Base-by-base conservation (phyloP, 306 rosid species). In the Prunus armeniaca region DNA sequence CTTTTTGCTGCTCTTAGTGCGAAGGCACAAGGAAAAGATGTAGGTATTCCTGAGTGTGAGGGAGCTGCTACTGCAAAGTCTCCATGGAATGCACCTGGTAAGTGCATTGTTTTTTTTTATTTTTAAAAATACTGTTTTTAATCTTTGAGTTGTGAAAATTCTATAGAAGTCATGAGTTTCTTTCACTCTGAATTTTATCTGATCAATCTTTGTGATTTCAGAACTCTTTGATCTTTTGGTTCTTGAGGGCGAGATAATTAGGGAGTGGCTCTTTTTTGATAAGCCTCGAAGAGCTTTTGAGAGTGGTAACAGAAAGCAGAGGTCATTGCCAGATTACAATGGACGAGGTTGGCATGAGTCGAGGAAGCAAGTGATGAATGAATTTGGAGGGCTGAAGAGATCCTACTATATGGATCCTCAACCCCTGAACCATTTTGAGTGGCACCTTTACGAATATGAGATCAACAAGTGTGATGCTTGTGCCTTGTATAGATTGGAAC, bases 321-420 rank as follows among this genome's bases (percentile, higher is more conserved):
- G 99, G 83, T 95, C 99, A 9, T 75, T 95, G 83, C 99, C 99
- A 5, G 99, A 95, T 87, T 95, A 92, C 79, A 87, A 87, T 15
- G 99, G 99, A 57, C 92, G 99, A 57, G 99, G 99, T 79, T 95
- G 99, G 99, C 99, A 95, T 64, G 99, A 95, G 85, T 95, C 99
- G 25, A 93, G 99, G 83, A 95, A 95, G 93, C 99, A 95, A 89
- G 93, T 95, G 69, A 91, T 95, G 89, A 95, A 82, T 87, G 99
- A 92, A 74, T 91, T 77, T 76, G 90, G 93, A 72, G 99, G 99
- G 67, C 92, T 95, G 81, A 95, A 95, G 90, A 85, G 99, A 77
- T 95, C 99, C 75, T 95, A 95, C 82, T 95, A 95, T 69, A 95
- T 95, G 99, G 99, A 95, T 80, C 99, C 99, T 2, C 99, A 95